Percentiles rank a stretch among this genome's conserved stretches.
These are phyloP conservation scores for Xylaria sp. DNA, from an alignment of 2,329 filamentous ascomycete species.

Conservation along the genomic window DNA sequence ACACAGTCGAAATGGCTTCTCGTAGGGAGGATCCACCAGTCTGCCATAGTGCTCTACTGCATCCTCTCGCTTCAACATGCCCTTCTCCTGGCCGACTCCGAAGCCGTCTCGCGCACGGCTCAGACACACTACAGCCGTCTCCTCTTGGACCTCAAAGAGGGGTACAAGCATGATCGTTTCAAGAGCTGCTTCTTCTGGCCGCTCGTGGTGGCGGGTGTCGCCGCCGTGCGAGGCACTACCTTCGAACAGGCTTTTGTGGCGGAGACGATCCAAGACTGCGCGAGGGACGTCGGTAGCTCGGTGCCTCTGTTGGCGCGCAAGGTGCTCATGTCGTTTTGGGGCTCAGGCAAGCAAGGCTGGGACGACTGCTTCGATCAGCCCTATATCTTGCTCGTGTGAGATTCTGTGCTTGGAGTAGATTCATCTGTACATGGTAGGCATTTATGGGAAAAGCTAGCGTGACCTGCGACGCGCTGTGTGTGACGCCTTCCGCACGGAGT, in stretches of 20 bases:
- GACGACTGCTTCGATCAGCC: conserved; percentile 46
- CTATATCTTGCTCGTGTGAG: conserved; percentile 33
- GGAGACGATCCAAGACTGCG: conserved; percentile 34
- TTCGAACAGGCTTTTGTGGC: conserved; percentile 39
- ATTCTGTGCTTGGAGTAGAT: too few relatives aligned
- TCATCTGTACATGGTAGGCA: too few relatives aligned
- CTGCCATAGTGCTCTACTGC: conserved; percentile 38
- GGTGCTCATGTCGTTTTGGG: conserved; percentile 42
- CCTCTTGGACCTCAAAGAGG: conserved; percentile 33
- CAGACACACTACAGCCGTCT: conserved; percentile 30
- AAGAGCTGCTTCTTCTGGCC: conserved; percentile 42
- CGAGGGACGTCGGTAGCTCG: conserved; percentile 34
- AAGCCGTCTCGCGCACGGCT: conserved; percentile 6
- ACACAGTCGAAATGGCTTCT: conserved; percentile 38
- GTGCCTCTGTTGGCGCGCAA: conserved; percentile 36
- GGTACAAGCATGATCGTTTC: conserved; percentile 25
- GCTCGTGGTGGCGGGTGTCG: conserved; percentile 42
- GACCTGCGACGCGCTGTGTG: too few relatives aligned
- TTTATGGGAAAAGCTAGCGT: too few relatives aligned
- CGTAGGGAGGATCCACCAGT: conserved; percentile 41
- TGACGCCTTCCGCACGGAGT: too few relatives aligned
- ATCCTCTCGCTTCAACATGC: conserved; percentile 40
- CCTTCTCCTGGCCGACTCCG: conserved; percentile 30
- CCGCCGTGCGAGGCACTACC: conserved; percentile 32
- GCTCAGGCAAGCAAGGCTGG: conserved; percentile 40